Evolutionary conservation across 2,329 filamentous ascomycete genomes (phyloP).

Genomic region (Cordyceps fumosorosea): DNA sequence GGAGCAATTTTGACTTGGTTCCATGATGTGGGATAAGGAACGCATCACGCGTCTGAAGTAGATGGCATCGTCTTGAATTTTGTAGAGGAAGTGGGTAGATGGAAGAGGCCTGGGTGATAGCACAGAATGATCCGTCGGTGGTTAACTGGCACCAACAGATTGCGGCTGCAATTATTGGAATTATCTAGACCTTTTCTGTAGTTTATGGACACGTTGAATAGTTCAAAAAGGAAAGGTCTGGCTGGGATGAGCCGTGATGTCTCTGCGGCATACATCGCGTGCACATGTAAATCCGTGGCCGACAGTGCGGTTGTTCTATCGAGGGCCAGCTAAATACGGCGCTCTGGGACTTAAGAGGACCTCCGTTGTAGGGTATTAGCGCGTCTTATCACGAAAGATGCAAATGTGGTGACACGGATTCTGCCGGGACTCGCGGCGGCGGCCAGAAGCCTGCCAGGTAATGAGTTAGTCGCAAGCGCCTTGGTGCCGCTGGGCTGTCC

Average conservation of each 20-base stretch:
- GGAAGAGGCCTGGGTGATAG: too few species aligned
- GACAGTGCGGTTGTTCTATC: neutral
- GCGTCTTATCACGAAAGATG: neutral
- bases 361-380: neutral
- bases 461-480: neutral
- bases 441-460: neutral
- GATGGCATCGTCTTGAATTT: too few species aligned
- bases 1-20: too few species aligned
- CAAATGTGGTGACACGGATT: neutral
- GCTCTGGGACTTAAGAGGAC: neutral
- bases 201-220: too few species aligned
- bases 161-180: too few species aligned
- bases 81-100: too few species aligned
- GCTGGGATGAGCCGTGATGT: neutral
- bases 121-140: too few species aligned
- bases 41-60: too few species aligned
- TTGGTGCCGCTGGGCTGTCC: constrained; percentile 4
- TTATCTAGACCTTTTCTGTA: too few species aligned
- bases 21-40: too few species aligned
- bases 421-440: neutral
- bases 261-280: neutral
- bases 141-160: too few species aligned
- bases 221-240: neutral
- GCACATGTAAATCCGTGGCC: neutral
- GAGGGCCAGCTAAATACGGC: neutral